Evolutionary conservation across 2,329 filamentous ascomycete species (phyloP).

Genomic region (Colletotrichum paranaense): DNA sequence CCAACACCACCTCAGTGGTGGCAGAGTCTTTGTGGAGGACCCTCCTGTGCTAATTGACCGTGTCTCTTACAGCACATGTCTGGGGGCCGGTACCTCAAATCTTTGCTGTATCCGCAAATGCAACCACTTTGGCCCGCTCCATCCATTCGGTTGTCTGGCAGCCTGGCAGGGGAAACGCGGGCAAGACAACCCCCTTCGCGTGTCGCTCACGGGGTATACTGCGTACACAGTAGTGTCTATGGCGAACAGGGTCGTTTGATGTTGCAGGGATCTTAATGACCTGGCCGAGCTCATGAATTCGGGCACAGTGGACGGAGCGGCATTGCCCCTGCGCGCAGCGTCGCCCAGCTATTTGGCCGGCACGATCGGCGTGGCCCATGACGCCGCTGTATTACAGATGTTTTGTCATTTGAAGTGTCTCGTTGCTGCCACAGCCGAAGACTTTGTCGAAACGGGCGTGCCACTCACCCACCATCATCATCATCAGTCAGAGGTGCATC

Average conservation of each 20-base stretch:
- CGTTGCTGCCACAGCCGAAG: constrained; percentile 13
- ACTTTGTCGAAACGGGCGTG: constrained; percentile 31
- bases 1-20: constrained; percentile 13
- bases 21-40: constrained; percentile 7
- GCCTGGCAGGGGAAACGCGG: constrained; percentile 29
- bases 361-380: constrained; percentile 30
- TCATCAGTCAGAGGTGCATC: constrained; percentile 27
- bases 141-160: neutral
- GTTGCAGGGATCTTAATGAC: constrained; percentile 35
- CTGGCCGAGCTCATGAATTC: constrained; percentile 10
- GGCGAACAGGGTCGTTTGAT: constrained; percentile 9
- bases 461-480: constrained; percentile 25
- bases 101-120: constrained; percentile 9
- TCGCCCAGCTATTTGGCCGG: constrained; percentile 12
- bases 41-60: constrained; percentile 12
- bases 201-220: constrained; percentile 2
- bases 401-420: constrained; percentile 6
- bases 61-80: constrained; percentile 27
- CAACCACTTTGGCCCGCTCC: constrained; percentile 16
- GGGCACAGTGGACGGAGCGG: constrained; percentile 14
- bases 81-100: constrained; percentile 14
- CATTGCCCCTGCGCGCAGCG: neutral
- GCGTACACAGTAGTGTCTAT: neutral
- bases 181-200: constrained; percentile 28
- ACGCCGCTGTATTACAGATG: constrained; percentile 25